Base-by-base conservation (phyloP, 805 yeast species). In the Wickerhamomyces xylosicus region DNA sequence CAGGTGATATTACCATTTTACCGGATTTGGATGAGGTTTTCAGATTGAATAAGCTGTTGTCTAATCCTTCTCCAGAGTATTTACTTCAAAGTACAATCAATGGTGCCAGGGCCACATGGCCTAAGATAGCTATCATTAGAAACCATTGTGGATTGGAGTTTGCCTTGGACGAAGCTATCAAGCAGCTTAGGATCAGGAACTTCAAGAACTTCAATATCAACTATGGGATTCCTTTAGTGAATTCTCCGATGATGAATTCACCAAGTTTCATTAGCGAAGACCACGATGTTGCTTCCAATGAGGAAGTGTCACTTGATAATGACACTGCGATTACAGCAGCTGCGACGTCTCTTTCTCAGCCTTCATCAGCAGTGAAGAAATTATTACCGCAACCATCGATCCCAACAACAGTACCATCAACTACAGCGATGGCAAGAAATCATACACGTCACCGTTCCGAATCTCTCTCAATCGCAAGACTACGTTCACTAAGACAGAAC, bases 81-180 rank as follows among this genome's bases (percentile, higher is more conserved):
- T 57, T 89, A 34, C 57, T 78, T 35, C 81, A 79, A 41, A 74
- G 84, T 42, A 72, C 81, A 2, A 67, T 77, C 31, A 70, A 94
- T 45, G 98, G 97, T 1, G 92, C 95, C 1, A 65, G 85, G 41
- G 90, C 96, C 0, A 80, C 96, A 0, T 90, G 97, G 97, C 95
- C 96, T 0, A 85, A 85, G 52, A 59, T 92, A 4, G 75, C 95
- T 2, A 69, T 89, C 34, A 85, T 90, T 35, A 72, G 79, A 47
- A 90, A 92, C 56, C 95, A 86, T 53, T 87, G 96, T 59, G 79
- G 92, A 0, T 75, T 87, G 25, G 98, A 90, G 53, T 80, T 90
- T 57, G 82, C 87, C 0, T 63, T 90, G 32, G 97, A 90, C 57
- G 72, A 71, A 42, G 82, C 92, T 8, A 86, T 92, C 8, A 67